Evolutionary conservation across 208 protist genomes (phyloP).

Genomic region (Trypanosoma brucei): DNA sequence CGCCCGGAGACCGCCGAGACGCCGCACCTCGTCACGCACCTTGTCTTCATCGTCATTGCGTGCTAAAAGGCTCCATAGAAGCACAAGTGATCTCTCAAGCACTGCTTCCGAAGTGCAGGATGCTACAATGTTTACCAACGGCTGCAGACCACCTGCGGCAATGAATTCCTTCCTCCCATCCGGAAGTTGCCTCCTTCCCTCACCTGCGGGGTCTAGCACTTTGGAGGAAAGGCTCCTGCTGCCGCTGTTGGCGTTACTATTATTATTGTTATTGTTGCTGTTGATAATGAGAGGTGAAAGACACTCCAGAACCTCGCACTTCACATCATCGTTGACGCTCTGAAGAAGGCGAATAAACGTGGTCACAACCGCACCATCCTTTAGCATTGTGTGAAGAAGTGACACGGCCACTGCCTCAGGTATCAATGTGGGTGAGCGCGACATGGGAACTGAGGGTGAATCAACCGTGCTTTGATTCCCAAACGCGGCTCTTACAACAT

Average conservation of each 20-base stretch:
- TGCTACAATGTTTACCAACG: constrained; percentile 84
- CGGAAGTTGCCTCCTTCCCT: not conserved
- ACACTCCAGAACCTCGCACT: constrained; percentile 79
- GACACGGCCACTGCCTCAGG: constrained; percentile 32
- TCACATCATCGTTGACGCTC: constrained; percentile 91
- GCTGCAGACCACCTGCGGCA: constrained; percentile 55
- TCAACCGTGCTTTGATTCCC: not conserved
- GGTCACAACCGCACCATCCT: constrained; percentile 38
- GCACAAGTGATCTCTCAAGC: constrained; percentile 84
- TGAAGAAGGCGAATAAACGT: constrained; percentile 65
- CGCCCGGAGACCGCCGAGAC: constrained; percentile 75
- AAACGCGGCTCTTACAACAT: constrained; percentile 48
- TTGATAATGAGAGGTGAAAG: constrained; percentile 63
- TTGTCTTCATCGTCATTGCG: constrained; percentile 50
- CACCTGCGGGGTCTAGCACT: constrained; percentile 9
- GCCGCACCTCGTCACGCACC: constrained; percentile 63
- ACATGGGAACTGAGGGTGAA: constrained; percentile 2
- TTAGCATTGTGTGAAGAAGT: constrained; percentile 46
- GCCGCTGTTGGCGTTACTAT: constrained; percentile 23
- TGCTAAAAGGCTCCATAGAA: constrained; percentile 83
- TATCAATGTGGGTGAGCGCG: constrained; percentile 17
- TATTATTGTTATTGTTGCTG: constrained; percentile 27
- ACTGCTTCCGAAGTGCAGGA: constrained; percentile 82
- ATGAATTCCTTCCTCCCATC: constrained; percentile 67
- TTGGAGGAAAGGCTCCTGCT: constrained; percentile 23